Evolutionary conservation across 2,329 filamentous ascomycete genomes (phyloP).

Genomic region (Talaromyces atroroseus): DNA sequence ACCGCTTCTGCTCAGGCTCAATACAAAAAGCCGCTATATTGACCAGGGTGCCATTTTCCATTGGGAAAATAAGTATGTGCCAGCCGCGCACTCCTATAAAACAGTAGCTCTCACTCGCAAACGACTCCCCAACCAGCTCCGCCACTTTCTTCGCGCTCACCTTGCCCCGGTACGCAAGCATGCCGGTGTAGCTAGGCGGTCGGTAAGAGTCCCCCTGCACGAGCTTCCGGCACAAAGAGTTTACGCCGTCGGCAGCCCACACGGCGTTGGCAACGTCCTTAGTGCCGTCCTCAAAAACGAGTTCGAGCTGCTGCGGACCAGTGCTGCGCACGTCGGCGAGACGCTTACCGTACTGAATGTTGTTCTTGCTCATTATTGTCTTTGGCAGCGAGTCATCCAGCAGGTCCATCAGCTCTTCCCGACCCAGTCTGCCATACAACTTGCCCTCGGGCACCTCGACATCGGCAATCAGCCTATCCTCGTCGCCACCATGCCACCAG

Average conservation of each 20-base stretch:
- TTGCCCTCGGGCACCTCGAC: neutral
- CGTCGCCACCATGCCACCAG: conserved; percentile 11
- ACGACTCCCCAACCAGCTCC: neutral
- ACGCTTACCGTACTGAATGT: conserved; percentile 10
- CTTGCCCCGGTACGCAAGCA: conserved; percentile 10
- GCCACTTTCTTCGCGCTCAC: conserved; percentile 4
- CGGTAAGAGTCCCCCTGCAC: conserved; percentile 7
- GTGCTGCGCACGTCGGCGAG: neutral
- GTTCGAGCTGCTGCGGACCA: conserved; percentile 5
- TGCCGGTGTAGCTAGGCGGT: conserved; percentile 4
- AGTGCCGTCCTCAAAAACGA: conserved; percentile 7
- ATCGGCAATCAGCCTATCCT: conserved; percentile 3
- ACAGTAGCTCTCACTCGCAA: conserved; percentile 7
- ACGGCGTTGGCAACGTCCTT: conserved; percentile 6
- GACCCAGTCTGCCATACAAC: conserved; percentile 4
- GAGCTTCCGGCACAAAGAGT: conserved; percentile 6
- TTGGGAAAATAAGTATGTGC: conserved; percentile 10
- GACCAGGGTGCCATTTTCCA: conserved; percentile 5
- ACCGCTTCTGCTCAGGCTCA: conserved; percentile 5
- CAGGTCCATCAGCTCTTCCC: conserved; percentile 9
- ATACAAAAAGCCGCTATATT: conserved; percentile 10
- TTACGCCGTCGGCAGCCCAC: conserved; percentile 10
- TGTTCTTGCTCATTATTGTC: neutral
- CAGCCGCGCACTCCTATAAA: conserved; percentile 9
- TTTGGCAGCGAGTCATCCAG: conserved; percentile 6